phyloP scores from a whole-genome alignment of 345 rosid species.

The Microcos paniculata region DNA sequence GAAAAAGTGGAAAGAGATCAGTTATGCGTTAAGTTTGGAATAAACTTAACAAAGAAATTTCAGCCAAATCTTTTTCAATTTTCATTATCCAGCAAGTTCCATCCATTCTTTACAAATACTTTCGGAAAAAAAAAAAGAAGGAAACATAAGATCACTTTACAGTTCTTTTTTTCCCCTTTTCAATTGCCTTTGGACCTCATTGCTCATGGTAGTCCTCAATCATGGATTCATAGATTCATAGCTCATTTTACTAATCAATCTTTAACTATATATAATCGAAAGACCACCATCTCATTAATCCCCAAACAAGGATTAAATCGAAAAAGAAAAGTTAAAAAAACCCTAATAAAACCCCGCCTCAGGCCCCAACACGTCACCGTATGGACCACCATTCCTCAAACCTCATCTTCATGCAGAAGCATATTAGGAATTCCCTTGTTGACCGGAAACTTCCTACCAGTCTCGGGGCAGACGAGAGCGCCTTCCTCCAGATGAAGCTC shows the following conservation, averaged over 20 bases:
- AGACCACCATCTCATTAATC: not conserved
- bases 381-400: constrained; percentile 26
- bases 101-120: not conserved
- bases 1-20: too few species aligned
- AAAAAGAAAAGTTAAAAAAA: not conserved
- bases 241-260: not conserved
- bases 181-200: not conserved
- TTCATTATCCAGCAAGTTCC: not conserved
- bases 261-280: not conserved
- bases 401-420: constrained; percentile 98
- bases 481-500: constrained; percentile 93
- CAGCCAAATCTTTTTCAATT: not conserved
- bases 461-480: constrained; percentile 86
- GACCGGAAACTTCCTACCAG: constrained; percentile 70
- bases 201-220: too few species aligned
- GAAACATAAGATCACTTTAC: not conserved
- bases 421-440: constrained; percentile 87
- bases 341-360: not conserved
- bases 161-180: not conserved
- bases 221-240: not conserved
- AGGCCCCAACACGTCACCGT: not conserved
- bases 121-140: too few species aligned
- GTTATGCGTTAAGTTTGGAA: not conserved
- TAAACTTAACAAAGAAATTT: not conserved
- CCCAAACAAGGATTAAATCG: not conserved